A percentile compares a stretch with the other conserved stretches of the same genome.
Conservation (phyloP, 2,329 filamentous ascomycete genomes). For the Colletotrichum liaoningense region DNA sequence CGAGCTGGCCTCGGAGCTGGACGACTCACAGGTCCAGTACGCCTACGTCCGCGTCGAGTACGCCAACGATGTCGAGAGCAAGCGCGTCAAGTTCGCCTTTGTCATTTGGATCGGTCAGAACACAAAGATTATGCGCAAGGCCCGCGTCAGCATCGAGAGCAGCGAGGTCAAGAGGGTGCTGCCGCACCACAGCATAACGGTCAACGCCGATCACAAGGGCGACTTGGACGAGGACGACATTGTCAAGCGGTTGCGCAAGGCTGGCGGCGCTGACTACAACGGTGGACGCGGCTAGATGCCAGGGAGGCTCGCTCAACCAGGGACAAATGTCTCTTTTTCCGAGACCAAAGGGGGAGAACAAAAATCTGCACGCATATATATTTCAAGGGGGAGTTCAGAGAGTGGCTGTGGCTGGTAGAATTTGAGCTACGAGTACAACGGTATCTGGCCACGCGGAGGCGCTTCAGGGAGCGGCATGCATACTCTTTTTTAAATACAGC, state of each 20-base stretch:
- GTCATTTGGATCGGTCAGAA: conserved; percentile 75
- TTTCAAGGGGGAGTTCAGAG: neutral
- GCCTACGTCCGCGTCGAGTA: conserved; percentile 75
- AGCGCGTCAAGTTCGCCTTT: conserved; percentile 75
- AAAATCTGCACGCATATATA: neutral
- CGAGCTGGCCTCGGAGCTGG: conserved; percentile 67
- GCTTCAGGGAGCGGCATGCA: conserved; percentile 29
- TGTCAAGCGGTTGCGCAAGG: conserved; percentile 70
- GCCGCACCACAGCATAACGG: conserved; percentile 72
- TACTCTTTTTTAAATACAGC: conserved; percentile 30
- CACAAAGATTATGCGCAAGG: conserved; percentile 77
- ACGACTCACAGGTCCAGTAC: conserved; percentile 72
- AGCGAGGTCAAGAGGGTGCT: conserved; percentile 73
- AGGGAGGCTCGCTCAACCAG: too few species aligned
- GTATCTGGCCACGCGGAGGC: conserved; percentile 33
- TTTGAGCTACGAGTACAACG: conserved; percentile 31
- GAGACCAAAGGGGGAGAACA: neutral
- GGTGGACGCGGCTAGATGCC: conserved; percentile 66
- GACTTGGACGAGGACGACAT: conserved; percentile 73
- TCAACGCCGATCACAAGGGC: conserved; percentile 69
- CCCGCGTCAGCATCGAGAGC: conserved; percentile 75
- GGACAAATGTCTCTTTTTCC: too few species aligned
- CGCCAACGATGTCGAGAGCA: conserved; percentile 77
- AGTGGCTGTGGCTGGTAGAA: conserved; percentile 1
- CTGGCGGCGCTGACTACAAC: conserved; percentile 78